These are phyloP conservation scores for Wallemia ichthyophaga DNA, from an alignment of 1,284 basidiomycete species.

Conservation along the genomic window DNA sequence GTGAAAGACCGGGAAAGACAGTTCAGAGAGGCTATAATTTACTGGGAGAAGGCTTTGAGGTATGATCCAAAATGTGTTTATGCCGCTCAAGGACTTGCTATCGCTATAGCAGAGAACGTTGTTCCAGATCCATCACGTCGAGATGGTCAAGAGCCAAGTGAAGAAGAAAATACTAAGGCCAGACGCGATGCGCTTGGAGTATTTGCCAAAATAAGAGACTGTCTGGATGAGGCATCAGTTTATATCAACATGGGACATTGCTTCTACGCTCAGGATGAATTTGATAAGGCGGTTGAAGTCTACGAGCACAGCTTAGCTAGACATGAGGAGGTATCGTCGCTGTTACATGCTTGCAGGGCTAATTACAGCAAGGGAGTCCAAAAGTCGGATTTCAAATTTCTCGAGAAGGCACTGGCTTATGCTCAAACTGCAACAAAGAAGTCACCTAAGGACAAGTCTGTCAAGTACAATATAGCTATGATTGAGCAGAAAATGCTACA, in stretches of 20 bases:
- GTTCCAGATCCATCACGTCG: constrained; percentile 20
- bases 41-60: constrained; percentile 60
- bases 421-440: constrained; percentile 66
- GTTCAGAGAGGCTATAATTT: constrained; percentile 53
- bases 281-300: constrained; percentile 58
- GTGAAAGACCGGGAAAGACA: constrained; percentile 42
- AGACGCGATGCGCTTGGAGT: constrained; percentile 56
- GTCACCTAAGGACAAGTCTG: constrained; percentile 77
- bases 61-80: constrained; percentile 55
- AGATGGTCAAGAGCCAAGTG: constrained; percentile 22
- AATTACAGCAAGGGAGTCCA: not conserved
- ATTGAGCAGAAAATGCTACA: constrained; percentile 81
- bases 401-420: constrained; percentile 73
- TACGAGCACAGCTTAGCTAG: not conserved
- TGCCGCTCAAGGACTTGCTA: constrained; percentile 73
- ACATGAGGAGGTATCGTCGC: not conserved
- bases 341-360: not conserved
- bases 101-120: constrained; percentile 64
- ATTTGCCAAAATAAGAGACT: constrained; percentile 64
- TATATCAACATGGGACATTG: constrained; percentile 88
- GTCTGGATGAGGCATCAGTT: constrained; percentile 50
- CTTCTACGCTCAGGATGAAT: constrained; percentile 65
- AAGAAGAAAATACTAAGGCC: constrained; percentile 25
- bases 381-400: not conserved
- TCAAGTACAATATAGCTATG: constrained; percentile 80